Evolutionary conservation across 768 basidiomycete species (phyloP), one percentile per base, ranked within the genome.

Genomic region (Termitomyces sp.): DNA sequence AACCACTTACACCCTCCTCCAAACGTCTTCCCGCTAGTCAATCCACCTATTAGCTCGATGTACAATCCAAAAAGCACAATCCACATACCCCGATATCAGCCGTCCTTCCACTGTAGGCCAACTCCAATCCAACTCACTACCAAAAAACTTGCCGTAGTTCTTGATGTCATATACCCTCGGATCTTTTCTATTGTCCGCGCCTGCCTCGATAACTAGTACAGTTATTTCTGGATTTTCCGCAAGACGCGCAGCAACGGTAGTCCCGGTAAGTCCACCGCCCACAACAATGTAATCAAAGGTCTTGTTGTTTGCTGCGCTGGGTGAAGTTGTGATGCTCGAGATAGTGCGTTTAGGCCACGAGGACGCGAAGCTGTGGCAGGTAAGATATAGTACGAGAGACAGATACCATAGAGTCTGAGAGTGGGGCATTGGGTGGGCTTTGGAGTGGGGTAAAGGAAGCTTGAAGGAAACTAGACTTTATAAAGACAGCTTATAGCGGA

Each of bases 151-250:
- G 7, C 73, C 68, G 60, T 77, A 82, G 31, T 68, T 62, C 58
- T 80, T 77, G 19, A 81, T 71, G 54, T 82, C 78, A 54, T 75
- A 79, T 1, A 82, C 73, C 12, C 70, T 65, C 1, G 75, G 68
- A 59, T 81, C 75, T 5, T 68, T 67, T 23, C 79, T 71, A 59
- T 80, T 67, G 59, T 82, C 81, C 7, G 66, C 71, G 1, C 83
- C 82, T 3, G 77, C 82, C 65, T 84, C 83, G 44, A 84, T 71
- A 56, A 82, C 65, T 4, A 82, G 71, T 0, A 84, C 74, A 10
- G 74, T 73, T 41, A 75, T 66, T 0, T 65, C 58, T 4, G 75
- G 60, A 53, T 82, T 71, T 62, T 82, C 80, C 0, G 79, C 66
- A 11, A 83, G 71, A 11, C 81, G 70, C 11, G 72, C 71, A 23